Evolutionary conservation across 371 early-diverging fungal species (phyloP).

Genomic region (Lichtheimia hyalospora): DNA sequence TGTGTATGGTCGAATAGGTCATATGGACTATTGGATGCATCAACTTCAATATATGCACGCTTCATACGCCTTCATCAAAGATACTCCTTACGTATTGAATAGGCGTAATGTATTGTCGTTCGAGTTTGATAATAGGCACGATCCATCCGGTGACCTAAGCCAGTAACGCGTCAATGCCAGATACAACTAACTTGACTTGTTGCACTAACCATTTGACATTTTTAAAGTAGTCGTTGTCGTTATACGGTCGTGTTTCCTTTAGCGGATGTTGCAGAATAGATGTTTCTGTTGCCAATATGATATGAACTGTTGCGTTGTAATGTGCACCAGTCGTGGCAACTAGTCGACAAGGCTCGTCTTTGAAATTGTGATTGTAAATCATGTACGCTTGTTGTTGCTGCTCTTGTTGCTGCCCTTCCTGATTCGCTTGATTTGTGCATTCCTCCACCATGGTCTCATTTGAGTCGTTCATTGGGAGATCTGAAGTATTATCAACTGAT

Average conservation of each 20-base stretch:
- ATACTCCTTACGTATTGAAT: conserved; percentile 47
- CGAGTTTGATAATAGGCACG: conserved; percentile 58
- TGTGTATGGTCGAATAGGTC: conserved; percentile 5
- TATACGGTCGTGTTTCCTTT: conserved; percentile 6
- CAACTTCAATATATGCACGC: neutral
- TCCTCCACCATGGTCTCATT: neutral
- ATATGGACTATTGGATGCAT: conserved; percentile 16
- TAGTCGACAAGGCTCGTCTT: conserved; percentile 10
- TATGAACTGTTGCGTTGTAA: conserved; percentile 22
- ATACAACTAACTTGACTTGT: neutral
- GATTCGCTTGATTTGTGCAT: neutral
- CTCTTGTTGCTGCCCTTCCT: neutral
- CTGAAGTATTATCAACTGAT: neutral
- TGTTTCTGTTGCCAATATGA: conserved; percentile 20
- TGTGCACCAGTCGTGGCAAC: conserved; percentile 24
- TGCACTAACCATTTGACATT: conserved; percentile 35
- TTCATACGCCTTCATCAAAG: too few species aligned
- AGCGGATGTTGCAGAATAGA: conserved; percentile 19
- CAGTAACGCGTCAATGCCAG: neutral
- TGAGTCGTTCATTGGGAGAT: too few species aligned
- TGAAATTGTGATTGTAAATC: conserved; percentile 2
- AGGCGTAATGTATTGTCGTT: conserved; percentile 62
- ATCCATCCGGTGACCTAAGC: conserved; percentile 69
- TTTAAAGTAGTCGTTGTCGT: conserved; percentile 34
- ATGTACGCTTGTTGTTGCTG: conserved; percentile 2